Conservation (phyloP, 2,329 filamentous ascomycete species). For the Madurella mycetomatis region DNA sequence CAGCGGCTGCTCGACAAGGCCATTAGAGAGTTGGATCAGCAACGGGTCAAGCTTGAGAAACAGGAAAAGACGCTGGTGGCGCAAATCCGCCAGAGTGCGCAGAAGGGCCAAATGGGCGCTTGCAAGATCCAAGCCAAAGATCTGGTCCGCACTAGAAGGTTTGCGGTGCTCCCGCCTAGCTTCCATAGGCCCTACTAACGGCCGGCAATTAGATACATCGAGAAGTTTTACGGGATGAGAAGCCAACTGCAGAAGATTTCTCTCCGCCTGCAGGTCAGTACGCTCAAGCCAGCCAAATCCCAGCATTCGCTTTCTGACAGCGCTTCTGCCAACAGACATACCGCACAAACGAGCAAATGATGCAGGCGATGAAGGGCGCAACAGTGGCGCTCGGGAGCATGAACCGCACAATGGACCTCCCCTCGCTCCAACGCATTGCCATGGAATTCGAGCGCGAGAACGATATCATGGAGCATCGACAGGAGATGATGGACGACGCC, state of each 20-base stretch:
- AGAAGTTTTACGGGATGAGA: conserved; percentile 98
- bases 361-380: conserved; percentile 99
- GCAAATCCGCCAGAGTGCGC: conserved; percentile 97
- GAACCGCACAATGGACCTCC: conserved; percentile 97
- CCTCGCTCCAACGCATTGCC: conserved; percentile 88
- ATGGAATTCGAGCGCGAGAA: conserved; percentile 99
- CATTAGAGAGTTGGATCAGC: conserved; percentile 90
- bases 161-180: conserved; percentile 3
- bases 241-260: conserved; percentile 96
- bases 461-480: conserved; percentile 97
- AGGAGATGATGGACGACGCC: conserved; percentile 99
- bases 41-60: conserved; percentile 92
- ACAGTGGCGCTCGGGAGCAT: conserved; percentile 90
- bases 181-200: neutral
- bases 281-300: neutral
- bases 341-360: conserved; percentile 98
- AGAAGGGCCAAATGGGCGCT: conserved; percentile 97
- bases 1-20: conserved; percentile 96
- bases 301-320: neutral
- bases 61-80: conserved; percentile 96
- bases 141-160: conserved; percentile 83
- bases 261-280: conserved; percentile 76
- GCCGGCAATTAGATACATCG: conserved; percentile 66
- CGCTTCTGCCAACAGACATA: conserved; percentile 62
- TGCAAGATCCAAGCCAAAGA: conserved; percentile 99